Percentiles rank a stretch among this genome's conserved stretches.
Conservation (phyloP, 805 yeast species). For the Saturnispora hagleri region DNA sequence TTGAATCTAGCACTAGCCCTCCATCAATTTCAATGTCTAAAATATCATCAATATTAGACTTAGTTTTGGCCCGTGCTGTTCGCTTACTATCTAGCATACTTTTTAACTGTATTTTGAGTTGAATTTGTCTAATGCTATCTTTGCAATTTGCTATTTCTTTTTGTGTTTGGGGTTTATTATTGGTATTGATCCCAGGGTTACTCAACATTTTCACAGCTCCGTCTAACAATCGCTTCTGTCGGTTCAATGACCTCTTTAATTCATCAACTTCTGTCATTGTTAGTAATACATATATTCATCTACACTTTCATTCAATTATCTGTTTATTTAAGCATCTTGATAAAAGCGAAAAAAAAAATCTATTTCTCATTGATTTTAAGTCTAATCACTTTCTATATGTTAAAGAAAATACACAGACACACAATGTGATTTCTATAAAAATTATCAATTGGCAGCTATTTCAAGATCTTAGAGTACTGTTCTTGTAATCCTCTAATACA, state of each 20-base stretch:
- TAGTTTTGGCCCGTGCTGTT: background rate
- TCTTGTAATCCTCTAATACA: constrained; percentile 60
- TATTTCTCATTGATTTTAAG: too few relatives aligned
- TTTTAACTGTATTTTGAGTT: constrained; percentile 1
- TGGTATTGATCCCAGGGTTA: background rate
- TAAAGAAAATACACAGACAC: background rate
- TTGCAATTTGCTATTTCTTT: constrained; percentile 6
- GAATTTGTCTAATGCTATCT: constrained; percentile 3
- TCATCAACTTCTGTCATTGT: background rate
- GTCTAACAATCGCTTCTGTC: constrained; percentile 1
- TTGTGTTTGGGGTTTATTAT: constrained; percentile 5
- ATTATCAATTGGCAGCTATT: constrained; percentile 17
- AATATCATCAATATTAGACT: background rate
- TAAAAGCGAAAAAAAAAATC: background rate
- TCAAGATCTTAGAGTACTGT: constrained; percentile 42
- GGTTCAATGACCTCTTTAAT: background rate
- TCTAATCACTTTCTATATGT: background rate
- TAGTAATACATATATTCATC: background rate
- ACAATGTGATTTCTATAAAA: too few relatives aligned
- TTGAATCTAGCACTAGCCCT: background rate
- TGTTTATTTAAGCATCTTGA: background rate
- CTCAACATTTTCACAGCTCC: constrained; percentile 6
- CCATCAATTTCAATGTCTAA: background rate
- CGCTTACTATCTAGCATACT: background rate
- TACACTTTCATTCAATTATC: background rate